Evolutionary conservation across 345 rosid genomes (phyloP).

Genomic region (Boechera retrofracta): DNA sequence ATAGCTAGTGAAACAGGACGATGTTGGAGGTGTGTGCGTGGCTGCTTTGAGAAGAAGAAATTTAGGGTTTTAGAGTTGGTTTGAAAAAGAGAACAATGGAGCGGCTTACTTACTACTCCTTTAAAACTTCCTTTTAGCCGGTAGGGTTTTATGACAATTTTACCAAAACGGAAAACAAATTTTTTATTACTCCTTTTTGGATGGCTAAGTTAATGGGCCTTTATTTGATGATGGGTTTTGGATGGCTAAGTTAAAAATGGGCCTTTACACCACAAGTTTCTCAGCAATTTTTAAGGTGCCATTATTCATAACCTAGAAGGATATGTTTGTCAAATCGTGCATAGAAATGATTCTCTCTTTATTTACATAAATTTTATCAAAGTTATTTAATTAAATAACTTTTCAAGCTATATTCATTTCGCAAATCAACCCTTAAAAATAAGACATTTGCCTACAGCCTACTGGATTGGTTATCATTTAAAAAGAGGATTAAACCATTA

Average conservation of each 20-base stretch:
- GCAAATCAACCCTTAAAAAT: no score
- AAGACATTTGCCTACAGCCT: no score
- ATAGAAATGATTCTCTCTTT: no score
- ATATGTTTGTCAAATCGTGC: no score
- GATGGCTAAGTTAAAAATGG: neutral
- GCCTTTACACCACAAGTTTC: neutral
- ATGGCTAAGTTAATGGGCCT: neutral
- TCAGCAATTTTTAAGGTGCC: no score
- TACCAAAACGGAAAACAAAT: neutral
- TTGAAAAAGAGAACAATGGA: neutral
- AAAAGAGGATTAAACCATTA: neutral
- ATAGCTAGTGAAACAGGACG: constrained; percentile 24
- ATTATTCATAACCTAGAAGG: neutral
- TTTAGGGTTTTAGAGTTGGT: constrained; percentile 31
- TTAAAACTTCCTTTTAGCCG: neutral
- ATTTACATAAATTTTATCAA: no score
- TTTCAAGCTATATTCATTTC: no score
- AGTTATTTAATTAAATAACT: no score
- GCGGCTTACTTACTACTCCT: neutral
- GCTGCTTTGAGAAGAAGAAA: constrained; percentile 29
- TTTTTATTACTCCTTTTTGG: neutral
- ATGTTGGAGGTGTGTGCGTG: neutral
- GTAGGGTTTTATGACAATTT: constrained; percentile 4
- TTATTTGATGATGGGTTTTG: neutral
- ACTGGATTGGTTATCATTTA: no score